Base-by-base conservation (phyloP, 2,329 filamentous ascomycete genomes). In the Daldinia sp. region DNA sequence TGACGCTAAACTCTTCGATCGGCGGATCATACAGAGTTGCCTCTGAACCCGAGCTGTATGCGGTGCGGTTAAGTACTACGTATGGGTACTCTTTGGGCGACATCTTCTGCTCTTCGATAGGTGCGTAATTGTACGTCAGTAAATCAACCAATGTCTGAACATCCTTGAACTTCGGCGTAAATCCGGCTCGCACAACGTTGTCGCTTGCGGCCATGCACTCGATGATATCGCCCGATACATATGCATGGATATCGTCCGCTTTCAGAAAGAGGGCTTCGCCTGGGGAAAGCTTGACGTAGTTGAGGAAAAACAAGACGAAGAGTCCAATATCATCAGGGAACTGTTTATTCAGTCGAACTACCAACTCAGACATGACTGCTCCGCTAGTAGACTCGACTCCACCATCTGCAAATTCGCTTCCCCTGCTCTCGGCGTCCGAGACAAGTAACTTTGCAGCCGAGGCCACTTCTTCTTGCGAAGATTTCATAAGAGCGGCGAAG, bases 151-250 rank as follows among this genome's bases (percentile, higher is more conserved):
- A 86, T 0, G 94, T 98, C 60, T 90, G 83, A 23, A 98, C 93
- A 74, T 99, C 96, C 83, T 98, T 98, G 87, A 97, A 99, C 80
- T 99, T 99, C 63, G 96, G 96, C 0, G 96, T 99, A 81, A 99
- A 96, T 48, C 96, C 96, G 0, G 96, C 96, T 63, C 96, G 93
- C 58, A 99, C 94, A 39, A 99, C 96, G 73, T 99, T 99, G 86
- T 99, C 96, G n/a, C 93, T 97, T 7, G 93, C 92, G 0, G 96
- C 96, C 96, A 99, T 99, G 85, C 96, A 99, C 82, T 99, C 96
- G 79, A 99, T 94, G 74, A 99, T 97, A 77, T 99, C 95, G 67
- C 93, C 93, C 2, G 91, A 93, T 48, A 97, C 82, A 80, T 99
- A 99, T 55, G 96, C 96, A 79, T 99, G 96, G 75, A 98, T 98